Conservation (phyloP, 2,329 filamentous ascomycete species). For the Microsporum canis region DNA sequence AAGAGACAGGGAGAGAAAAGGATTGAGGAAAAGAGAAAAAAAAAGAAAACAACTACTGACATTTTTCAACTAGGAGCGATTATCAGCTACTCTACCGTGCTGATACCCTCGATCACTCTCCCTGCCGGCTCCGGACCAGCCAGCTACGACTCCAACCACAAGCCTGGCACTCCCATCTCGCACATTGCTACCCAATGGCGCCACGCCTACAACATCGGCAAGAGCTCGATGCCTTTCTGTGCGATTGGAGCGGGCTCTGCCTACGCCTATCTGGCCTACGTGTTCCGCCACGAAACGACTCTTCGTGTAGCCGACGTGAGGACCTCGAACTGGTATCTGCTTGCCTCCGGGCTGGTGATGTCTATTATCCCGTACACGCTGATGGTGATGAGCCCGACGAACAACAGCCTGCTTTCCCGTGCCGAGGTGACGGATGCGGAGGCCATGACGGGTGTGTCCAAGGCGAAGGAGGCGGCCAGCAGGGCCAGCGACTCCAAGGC, state of each 20-base stretch:
- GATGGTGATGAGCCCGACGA: slow-evolving; percentile 21
- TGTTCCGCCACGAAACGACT: slow-evolving; percentile 11
- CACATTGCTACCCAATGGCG: slow-evolving; percentile 25
- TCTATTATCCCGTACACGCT: slow-evolving; percentile 27
- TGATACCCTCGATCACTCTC: slow-evolving; percentile 12
- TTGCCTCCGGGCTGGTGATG: slow-evolving; percentile 22
- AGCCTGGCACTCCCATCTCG: slow-evolving; percentile 12
- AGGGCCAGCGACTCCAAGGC: slow-evolving; percentile 9
- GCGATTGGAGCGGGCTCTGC: slow-evolving; percentile 43
- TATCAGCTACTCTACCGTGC: slow-evolving; percentile 9
- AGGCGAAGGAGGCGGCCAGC: slow-evolving; percentile 9
- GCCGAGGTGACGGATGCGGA: slow-evolving; percentile 19
- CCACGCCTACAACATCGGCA: slow-evolving; percentile 38
- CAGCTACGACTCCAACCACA: slow-evolving; percentile 11
- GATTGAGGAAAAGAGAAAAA: neutral
- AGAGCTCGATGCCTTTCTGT: slow-evolving; percentile 43
- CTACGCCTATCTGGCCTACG: slow-evolving; percentile 32
- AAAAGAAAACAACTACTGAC: neutral
- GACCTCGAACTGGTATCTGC: slow-evolving; percentile 17
- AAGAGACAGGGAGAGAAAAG: neutral
- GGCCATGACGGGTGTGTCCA: slow-evolving; percentile 12
- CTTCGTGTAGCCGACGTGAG: slow-evolving; percentile 10
- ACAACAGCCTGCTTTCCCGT: slow-evolving; percentile 19
- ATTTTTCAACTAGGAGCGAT: slow-evolving; percentile 7
- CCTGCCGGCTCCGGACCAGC: slow-evolving; percentile 9